Evolutionary conservation across 2,329 filamentous ascomycete species (phyloP).

Genomic region (Ilyonectria sp.): DNA sequence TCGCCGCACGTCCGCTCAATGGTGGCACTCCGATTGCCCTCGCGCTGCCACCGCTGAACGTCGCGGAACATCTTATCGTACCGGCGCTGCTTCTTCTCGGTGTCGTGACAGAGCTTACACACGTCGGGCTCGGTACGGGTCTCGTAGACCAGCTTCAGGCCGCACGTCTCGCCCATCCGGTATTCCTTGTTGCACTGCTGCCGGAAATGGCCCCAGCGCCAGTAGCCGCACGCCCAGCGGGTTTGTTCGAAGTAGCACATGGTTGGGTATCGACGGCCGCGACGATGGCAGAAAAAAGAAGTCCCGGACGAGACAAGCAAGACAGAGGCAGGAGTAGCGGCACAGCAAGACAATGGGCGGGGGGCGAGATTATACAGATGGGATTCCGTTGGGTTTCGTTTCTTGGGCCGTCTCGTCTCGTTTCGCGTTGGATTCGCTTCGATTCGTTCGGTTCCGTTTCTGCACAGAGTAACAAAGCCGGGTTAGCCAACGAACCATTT

Average conservation of each 20-base stretch:
- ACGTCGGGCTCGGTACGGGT: slow-evolving; percentile 75
- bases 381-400: neutral
- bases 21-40: slow-evolving; percentile 81
- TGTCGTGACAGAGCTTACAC: slow-evolving; percentile 91
- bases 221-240: slow-evolving; percentile 88
- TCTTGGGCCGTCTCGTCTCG: neutral
- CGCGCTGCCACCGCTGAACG: slow-evolving; percentile 82
- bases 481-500: slow-evolving; percentile 3
- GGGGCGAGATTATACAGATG: neutral
- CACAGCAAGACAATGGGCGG: neutral
- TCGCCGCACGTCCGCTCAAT: slow-evolving; percentile 81
- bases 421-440: neutral
- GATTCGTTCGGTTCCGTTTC: neutral
- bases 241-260: slow-evolving; percentile 99
- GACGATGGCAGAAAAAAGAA: neutral
- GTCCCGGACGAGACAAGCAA: neutral
- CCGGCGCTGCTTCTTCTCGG: slow-evolving; percentile 86
- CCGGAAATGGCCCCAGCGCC: slow-evolving; percentile 94
- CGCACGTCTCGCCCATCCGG: slow-evolving; percentile 95
- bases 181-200: slow-evolving; percentile 96
- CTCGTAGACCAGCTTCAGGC: slow-evolving; percentile 88
- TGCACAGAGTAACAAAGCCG: neutral
- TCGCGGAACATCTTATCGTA: slow-evolving; percentile 82
- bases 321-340: slow-evolving; percentile 1
- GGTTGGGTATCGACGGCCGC: slow-evolving; percentile 42